These are phyloP conservation scores for Coemansia sp. DNA, from an alignment of 192 early-diverging fungal species.

Conservation along the genomic window DNA sequence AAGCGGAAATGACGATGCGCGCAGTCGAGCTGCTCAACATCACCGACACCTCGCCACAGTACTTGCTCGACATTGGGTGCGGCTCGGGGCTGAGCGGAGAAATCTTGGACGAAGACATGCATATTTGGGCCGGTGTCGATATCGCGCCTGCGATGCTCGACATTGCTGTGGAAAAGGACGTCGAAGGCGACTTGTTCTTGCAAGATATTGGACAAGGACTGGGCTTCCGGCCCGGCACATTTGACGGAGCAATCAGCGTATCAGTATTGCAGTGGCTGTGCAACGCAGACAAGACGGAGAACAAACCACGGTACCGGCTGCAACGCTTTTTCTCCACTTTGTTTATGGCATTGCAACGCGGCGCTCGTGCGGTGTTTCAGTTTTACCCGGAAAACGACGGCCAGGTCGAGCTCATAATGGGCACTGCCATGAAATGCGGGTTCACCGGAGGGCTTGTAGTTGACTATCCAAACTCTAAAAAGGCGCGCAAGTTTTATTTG, in stretches of 20 bases:
- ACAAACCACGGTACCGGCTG: constrained; percentile 81
- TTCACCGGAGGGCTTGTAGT: constrained; percentile 95
- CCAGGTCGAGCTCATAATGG: constrained; percentile 91
- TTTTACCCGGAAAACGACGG: constrained; percentile 97
- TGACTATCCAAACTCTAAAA: constrained; percentile 95
- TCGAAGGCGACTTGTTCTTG: constrained; percentile 92
- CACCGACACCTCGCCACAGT: constrained; percentile 68
- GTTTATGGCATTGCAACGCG: constrained; percentile 83
- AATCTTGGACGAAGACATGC: constrained; percentile 91
- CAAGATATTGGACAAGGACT: constrained; percentile 96
- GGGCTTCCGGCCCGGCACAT: constrained; percentile 90
- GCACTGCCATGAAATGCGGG: constrained; percentile 83
- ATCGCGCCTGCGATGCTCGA: constrained; percentile 93
- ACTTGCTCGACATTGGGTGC: constrained; percentile 94
- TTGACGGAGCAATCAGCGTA: constrained; percentile 93
- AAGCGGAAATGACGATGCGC: constrained; percentile 90
- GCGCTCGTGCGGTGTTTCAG: constrained; percentile 95
- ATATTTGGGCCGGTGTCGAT: constrained; percentile 96
- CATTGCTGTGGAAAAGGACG: constrained; percentile 87
- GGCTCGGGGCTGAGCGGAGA: constrained; percentile 96
- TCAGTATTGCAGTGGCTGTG: constrained; percentile 99
- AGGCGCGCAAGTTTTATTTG: constrained; percentile 95
- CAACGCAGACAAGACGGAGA: constrained; percentile 91
- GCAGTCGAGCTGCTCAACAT: constrained; percentile 90
- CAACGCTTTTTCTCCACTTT: constrained; percentile 89